Conservation (phyloP, 352 stramenopile species). For the Phytophthora pini region DNA sequence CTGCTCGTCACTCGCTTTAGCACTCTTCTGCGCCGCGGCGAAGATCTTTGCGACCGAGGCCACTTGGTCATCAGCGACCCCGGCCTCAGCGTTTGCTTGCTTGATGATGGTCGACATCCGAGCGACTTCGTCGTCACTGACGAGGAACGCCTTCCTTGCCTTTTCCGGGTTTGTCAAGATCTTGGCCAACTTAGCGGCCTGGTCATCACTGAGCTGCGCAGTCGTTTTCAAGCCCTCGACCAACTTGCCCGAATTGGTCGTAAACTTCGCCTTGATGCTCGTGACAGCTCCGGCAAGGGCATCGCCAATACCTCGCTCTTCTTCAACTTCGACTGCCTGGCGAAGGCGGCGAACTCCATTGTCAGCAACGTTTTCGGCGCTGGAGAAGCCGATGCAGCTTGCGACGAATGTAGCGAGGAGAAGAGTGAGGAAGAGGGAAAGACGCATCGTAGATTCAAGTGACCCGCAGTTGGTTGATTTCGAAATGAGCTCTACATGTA, state of each 20-base stretch:
- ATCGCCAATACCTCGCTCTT: background rate
- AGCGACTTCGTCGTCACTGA: background rate
- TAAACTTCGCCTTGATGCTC: background rate
- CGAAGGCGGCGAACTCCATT: background rate
- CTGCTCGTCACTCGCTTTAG: background rate
- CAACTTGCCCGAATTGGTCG: background rate
- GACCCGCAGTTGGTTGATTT: background rate
- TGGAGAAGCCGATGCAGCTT: background rate
- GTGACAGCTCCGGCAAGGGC: background rate
- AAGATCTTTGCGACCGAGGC: background rate
- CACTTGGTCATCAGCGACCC: constrained; percentile 1
- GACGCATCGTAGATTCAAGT: background rate
- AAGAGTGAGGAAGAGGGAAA: background rate
- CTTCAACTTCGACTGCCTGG: background rate
- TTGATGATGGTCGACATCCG: constrained; percentile 1
- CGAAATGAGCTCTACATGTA: background rate
- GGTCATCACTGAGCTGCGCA: background rate
- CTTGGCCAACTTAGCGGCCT: background rate
- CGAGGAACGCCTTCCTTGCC: background rate
- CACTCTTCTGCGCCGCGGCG: background rate
- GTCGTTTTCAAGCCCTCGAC: background rate
- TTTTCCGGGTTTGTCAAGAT: background rate
- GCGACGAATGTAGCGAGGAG: background rate
- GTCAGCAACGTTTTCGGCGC: background rate
- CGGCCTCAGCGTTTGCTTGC: background rate